Percentiles rank a stretch among this genome's conserved stretches.
Evolutionary conservation across 768 basidiomycete species (phyloP).

Genomic region (Lentinula sp.): DNA sequence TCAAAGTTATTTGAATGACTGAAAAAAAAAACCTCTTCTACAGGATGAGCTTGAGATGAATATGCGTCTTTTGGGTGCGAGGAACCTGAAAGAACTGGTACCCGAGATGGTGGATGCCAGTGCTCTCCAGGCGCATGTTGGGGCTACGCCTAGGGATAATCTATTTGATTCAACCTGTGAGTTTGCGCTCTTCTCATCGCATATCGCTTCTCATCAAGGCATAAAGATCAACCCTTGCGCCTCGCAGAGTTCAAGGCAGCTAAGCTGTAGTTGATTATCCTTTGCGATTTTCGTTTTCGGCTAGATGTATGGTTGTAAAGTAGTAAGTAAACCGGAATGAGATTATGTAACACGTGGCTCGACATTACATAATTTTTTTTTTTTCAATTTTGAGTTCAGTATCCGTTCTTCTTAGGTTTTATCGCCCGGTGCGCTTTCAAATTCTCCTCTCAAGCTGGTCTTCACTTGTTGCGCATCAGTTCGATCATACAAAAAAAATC

Average conservation of each 20-base stretch:
- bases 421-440: background rate
- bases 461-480: background rate
- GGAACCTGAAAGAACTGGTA: slow-evolving; percentile 68
- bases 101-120: slow-evolving; percentile 89
- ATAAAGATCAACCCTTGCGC: slow-evolving; percentile 1
- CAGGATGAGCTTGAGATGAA: slow-evolving; percentile 99
- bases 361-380: too few species aligned
- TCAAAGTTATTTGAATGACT: background rate
- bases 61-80: slow-evolving; percentile 88
- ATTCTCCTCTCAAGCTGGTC: background rate
- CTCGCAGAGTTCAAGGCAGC: background rate
- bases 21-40: background rate
- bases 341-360: too few species aligned
- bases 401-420: too few species aligned
- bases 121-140: slow-evolving; percentile 59
- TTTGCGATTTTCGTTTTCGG: background rate
- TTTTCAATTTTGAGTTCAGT: too few species aligned
- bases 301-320: too few species aligned
- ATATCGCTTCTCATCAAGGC: background rate
- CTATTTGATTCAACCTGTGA: slow-evolving; percentile 79
- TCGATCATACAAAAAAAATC: too few species aligned
- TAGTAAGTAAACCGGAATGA: too few species aligned
- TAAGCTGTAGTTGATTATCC: background rate
- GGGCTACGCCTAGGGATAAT: slow-evolving; percentile 60
- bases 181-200: slow-evolving; percentile 18